Conservation (phyloP, 2,329 filamentous ascomycete species). For the Ophiostoma sp. region DNA sequence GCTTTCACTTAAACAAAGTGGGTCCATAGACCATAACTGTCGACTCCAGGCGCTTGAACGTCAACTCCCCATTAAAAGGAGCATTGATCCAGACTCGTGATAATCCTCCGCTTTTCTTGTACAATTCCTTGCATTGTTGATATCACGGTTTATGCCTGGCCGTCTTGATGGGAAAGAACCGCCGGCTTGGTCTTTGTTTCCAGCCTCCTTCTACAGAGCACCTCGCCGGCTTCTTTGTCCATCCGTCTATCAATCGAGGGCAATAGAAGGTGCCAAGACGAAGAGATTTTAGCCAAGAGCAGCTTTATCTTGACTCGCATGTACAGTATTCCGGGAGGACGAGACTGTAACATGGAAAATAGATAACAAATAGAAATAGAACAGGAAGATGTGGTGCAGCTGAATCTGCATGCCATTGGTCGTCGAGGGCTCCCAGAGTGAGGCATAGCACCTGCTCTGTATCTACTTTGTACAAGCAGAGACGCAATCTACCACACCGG, state of each 20-base stretch:
- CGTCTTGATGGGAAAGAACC: background rate
- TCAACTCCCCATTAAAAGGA: background rate
- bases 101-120: background rate
- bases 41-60: background rate
- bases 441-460: too few relatives aligned
- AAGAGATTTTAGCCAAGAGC: slow-evolving; percentile 8
- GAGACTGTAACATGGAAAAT: background rate
- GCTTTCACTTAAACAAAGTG: background rate
- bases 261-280: slow-evolving; percentile 3
- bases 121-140: background rate
- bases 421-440: too few relatives aligned
- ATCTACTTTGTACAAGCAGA: background rate
- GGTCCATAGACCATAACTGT: background rate
- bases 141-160: background rate
- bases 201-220: background rate
- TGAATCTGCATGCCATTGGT: background rate
- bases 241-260: background rate
- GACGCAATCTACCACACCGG: background rate
- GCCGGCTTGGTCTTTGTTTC: background rate
- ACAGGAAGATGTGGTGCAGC: background rate
- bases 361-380: too few relatives aligned
- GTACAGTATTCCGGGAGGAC: background rate
- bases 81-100: background rate
- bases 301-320: slow-evolving; percentile 1
- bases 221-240: background rate